These are phyloP conservation scores for Aureobasidium mangrovei DNA, from an alignment of 2,329 filamentous ascomycete species.

Conservation along the genomic window DNA sequence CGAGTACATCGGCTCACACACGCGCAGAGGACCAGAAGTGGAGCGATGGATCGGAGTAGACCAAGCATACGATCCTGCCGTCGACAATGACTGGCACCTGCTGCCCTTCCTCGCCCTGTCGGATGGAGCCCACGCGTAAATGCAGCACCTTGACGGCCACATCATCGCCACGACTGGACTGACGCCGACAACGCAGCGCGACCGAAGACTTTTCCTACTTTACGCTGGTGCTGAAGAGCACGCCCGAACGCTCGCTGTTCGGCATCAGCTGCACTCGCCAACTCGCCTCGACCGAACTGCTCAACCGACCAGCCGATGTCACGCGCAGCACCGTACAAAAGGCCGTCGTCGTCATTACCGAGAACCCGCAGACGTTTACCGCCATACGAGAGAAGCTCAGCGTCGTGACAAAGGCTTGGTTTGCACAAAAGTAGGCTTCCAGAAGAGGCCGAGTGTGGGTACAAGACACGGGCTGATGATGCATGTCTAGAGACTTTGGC, in stretches of 20 bases:
- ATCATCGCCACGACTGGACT: slow-evolving; percentile 4
- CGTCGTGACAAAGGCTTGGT: slow-evolving; percentile 92
- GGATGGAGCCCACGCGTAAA: slow-evolving; percentile 88
- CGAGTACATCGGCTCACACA: slow-evolving; percentile 12
- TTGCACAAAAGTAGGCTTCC: slow-evolving; percentile 62
- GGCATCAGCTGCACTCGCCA: slow-evolving; percentile 94
- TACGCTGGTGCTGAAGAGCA: slow-evolving; percentile 57
- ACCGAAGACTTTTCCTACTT: slow-evolving; percentile 99
- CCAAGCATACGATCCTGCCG: slow-evolving; percentile 67
- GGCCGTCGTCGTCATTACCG: slow-evolving; percentile 89
- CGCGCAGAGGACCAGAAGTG: slow-evolving; percentile 70
- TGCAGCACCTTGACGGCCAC: slow-evolving; percentile 18
- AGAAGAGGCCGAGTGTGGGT: not conserved
- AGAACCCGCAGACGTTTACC: slow-evolving; percentile 82
- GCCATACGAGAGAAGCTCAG: slow-evolving; percentile 82
- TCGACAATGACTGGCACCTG: slow-evolving; percentile 80
- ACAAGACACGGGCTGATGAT: slow-evolving; percentile 9
- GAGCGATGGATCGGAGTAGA: slow-evolving; percentile 79
- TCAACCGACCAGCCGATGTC: slow-evolving; percentile 75
- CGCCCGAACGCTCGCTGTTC: slow-evolving; percentile 69
- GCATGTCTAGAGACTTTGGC: slow-evolving; percentile 60
- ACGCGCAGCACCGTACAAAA: slow-evolving; percentile 98
- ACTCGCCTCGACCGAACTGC: slow-evolving; percentile 68
- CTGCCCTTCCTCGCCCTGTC: slow-evolving; percentile 95
- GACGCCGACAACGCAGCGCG: slow-evolving; percentile 43